These are phyloP conservation scores for Tephrocybe sp. DNA, from an alignment of 768 basidiomycete species.

Conservation along the genomic window DNA sequence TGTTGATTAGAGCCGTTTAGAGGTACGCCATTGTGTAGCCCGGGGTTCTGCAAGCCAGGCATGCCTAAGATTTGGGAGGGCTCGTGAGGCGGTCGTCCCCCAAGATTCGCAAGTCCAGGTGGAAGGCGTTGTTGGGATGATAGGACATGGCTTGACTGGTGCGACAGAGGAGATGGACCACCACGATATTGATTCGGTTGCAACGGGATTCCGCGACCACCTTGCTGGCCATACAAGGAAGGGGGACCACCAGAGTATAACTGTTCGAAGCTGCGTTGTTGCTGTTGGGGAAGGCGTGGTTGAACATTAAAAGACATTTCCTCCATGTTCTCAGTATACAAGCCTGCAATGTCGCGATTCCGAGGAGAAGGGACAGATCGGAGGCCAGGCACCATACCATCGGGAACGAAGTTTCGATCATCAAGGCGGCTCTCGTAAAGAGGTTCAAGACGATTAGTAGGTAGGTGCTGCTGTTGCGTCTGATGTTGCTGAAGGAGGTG, in stretches of 20 bases:
- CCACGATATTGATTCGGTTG: conserved; percentile 68
- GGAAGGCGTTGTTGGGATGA: conserved; percentile 61
- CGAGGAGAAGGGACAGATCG: conserved; percentile 64
- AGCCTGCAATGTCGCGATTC: conserved; percentile 49
- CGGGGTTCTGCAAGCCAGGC: conserved; percentile 40
- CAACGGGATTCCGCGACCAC: conserved; percentile 51
- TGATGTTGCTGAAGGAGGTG: conserved; percentile 39
- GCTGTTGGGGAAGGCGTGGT: conserved; percentile 51
- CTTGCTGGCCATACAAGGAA: conserved; percentile 53
- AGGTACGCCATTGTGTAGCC: conserved; percentile 45
- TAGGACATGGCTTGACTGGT: conserved; percentile 43
- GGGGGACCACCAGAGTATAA: conserved; percentile 51
- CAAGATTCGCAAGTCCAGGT: conserved; percentile 78
- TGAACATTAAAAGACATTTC: conserved; percentile 58
- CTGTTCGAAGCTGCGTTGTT: conserved; percentile 52
- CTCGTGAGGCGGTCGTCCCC: conserved; percentile 79
- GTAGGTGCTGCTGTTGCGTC: conserved; percentile 36
- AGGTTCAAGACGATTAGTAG: conserved; percentile 56
- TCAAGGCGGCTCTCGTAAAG: conserved; percentile 73
- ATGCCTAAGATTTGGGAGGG: conserved; percentile 62
- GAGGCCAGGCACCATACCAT: conserved; percentile 84
- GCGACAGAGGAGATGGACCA: conserved; percentile 60
- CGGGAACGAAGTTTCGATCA: conserved; percentile 76
- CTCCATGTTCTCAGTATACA: conserved; percentile 61
- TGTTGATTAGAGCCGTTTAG: conserved; percentile 42